A percentile compares a stretch with the other conserved stretches of the same genome.
Evolutionary conservation across 768 basidiomycete genomes (phyloP).

Genomic region (Tulasnella sp.): DNA sequence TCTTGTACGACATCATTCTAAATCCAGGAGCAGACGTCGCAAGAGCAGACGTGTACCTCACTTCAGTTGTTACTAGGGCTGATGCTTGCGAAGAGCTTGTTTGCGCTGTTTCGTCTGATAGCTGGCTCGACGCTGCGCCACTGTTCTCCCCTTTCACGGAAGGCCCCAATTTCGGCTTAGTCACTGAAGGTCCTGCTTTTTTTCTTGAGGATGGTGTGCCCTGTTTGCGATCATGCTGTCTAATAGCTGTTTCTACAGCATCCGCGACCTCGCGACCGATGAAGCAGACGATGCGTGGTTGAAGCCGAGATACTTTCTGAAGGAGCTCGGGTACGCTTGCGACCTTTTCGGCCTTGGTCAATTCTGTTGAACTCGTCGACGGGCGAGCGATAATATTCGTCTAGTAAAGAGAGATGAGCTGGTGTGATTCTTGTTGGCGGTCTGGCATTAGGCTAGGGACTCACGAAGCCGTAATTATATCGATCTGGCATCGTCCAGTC

Average conservation of each 20-base stretch:
- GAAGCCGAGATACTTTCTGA: slow-evolving; percentile 43
- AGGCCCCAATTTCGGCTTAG: too few relatives aligned
- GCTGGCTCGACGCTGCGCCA: too few relatives aligned
- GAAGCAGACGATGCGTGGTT: slow-evolving; percentile 64
- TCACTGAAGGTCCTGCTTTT: slow-evolving; percentile 22
- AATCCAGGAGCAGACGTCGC: slow-evolving; percentile 18
- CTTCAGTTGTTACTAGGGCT: neutral
- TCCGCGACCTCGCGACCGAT: slow-evolving; percentile 64
- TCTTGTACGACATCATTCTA: slow-evolving; percentile 44
- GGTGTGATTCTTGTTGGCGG: neutral
- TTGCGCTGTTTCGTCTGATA: too few relatives aligned
- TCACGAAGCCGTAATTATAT: slow-evolving; percentile 57
- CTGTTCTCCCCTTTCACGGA: slow-evolving; percentile 18
- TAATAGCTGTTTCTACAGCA: slow-evolving; percentile 28
- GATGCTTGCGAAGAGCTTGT: neutral
- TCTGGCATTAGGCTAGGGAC: slow-evolving; percentile 20
- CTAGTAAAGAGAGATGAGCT: slow-evolving; percentile 28
- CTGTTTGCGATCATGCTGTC: neutral
- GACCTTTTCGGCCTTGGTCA: slow-evolving; percentile 42
- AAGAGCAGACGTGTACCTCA: neutral
- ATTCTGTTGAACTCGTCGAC: slow-evolving; percentile 53
- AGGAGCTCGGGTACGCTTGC: slow-evolving; percentile 49
- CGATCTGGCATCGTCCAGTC: slow-evolving; percentile 48
- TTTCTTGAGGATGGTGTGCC: slow-evolving; percentile 22
- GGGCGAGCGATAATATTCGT: slow-evolving; percentile 68